Conservation (phyloP, 352 stramenopile genomes). For the Blastocystis sp. region DNA sequence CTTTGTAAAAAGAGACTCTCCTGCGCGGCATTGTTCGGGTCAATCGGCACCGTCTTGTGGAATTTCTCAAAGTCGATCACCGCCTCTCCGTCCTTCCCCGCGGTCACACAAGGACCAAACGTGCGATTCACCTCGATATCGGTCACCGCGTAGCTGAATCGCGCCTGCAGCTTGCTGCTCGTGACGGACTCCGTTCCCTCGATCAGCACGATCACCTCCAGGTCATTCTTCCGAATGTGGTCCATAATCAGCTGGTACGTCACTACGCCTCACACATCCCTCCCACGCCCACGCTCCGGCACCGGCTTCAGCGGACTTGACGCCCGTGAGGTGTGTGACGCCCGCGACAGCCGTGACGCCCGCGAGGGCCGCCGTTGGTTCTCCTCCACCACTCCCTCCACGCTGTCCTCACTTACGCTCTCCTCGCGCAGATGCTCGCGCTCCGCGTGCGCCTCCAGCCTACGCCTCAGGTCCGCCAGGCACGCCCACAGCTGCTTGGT, state of each 20-base stretch:
- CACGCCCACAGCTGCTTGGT: neutral
- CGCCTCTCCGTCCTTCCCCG: conserved; percentile 78
- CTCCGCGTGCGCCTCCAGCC: neutral
- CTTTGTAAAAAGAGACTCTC: conserved; percentile 49
- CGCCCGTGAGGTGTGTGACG: no score
- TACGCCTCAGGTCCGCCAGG: neutral
- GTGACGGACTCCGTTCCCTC: conserved; percentile 90
- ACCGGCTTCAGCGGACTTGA: no score
- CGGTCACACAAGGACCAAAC: conserved; percentile 85
- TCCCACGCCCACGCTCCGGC: neutral
- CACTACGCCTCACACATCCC: neutral
- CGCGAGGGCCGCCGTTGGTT: no score
- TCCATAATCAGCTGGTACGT: conserved; percentile 71
- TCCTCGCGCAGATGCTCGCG: neutral
- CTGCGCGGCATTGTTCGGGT: neutral
- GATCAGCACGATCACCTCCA: conserved; percentile 91
- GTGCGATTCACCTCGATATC: conserved; percentile 87
- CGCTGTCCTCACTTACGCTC: neutral
- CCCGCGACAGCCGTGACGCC: no score
- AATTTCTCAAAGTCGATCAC: conserved; percentile 84
- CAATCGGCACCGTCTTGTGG: conserved; percentile 76
- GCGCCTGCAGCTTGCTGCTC: conserved; percentile 87
- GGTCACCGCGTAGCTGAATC: conserved; percentile 86
- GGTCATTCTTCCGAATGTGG: conserved; percentile 77
- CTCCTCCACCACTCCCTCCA: neutral